Base-by-base conservation (phyloP, 768 basidiomycete species). In the Naganishia onofrii region DNA sequence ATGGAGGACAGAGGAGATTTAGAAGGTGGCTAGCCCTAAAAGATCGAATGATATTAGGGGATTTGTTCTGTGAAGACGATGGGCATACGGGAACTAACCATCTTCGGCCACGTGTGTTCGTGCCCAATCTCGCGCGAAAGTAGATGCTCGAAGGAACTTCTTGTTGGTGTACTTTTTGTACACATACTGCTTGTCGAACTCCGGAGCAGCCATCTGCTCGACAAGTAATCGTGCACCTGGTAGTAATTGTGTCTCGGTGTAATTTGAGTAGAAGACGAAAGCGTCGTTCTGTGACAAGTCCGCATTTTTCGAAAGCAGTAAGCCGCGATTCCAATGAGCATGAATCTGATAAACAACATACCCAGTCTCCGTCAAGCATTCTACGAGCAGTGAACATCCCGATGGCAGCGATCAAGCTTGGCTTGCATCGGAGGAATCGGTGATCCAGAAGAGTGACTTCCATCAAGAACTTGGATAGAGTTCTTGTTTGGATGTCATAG, bases 361-460 rank as follows among this genome's bases (percentile, higher is more conserved):
- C 95, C 96, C 96, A 99, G 80, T 90, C 88, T 74, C 92, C 92
- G 36, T 89, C 91, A 76, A 98, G 82, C 96, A 99, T 98, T 83
- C 83, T 86, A 75, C 93, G 86, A 69, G 96, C 89, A 70, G 89
- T 89, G 85, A 95, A 98, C 96, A 99, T 99, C 46, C 93, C 91
- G 66, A 98, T 88, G 15, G 95, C 96, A 34, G 96, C 95, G 58
- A 96, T 84, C 79, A 96, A 85, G 80, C 90, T 92, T 0, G 95
- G 95, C 82, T 93, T 96, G 70, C 88, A 93, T 67, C 91, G 85
- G 79, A 99, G 82, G 85, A 99, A 99, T 28, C 90, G 88, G 78
- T 94, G 82, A 78, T 99, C 96, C 69, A 98, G 83, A 63, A 98
- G 84, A 19, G 94, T 96, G 63, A 95, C 91, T 82, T 99, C 96